These are phyloP conservation scores for Ramaria rubella DNA, from an alignment of 768 basidiomycete species.

Conservation along the genomic window DNA sequence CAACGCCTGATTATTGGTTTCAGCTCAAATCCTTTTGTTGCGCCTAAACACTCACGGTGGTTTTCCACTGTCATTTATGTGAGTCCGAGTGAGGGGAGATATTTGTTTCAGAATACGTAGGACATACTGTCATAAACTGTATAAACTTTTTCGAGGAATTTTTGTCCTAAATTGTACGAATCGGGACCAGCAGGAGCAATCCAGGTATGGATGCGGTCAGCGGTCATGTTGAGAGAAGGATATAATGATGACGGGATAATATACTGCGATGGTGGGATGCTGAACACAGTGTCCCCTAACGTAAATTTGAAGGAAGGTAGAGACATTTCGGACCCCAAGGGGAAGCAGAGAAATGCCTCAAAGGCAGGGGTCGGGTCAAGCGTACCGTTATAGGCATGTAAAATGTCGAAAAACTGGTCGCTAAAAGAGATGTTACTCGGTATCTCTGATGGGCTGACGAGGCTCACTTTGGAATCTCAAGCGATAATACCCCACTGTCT, in stretches of 20 bases:
- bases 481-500: not conserved
- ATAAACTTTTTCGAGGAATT: not conserved
- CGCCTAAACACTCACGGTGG: not conserved
- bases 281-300: not conserved
- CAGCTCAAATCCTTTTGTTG: not conserved
- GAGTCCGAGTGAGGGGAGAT: not conserved
- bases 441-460: too few species aligned
- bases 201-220: not conserved
- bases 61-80: not conserved
- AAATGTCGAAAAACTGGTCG: not conserved
- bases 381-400: not conserved
- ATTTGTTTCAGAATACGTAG: not conserved
- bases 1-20: not conserved
- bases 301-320: not conserved
- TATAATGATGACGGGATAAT: not conserved
- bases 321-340: not conserved
- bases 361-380: not conserved
- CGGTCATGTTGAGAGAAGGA: conserved; percentile 1
- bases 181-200: not conserved
- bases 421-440: not conserved
- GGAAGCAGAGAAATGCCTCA: not conserved
- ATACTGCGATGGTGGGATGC: not conserved
- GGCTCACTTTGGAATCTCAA: too few species aligned
- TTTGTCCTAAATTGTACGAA: not conserved
- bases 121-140: conserved; percentile 1